Evolutionary conservation across 78 protist species (phyloP), one percentile per base, ranked within the genome.

Genomic region (Mantamonas sphyraenae): DNA sequence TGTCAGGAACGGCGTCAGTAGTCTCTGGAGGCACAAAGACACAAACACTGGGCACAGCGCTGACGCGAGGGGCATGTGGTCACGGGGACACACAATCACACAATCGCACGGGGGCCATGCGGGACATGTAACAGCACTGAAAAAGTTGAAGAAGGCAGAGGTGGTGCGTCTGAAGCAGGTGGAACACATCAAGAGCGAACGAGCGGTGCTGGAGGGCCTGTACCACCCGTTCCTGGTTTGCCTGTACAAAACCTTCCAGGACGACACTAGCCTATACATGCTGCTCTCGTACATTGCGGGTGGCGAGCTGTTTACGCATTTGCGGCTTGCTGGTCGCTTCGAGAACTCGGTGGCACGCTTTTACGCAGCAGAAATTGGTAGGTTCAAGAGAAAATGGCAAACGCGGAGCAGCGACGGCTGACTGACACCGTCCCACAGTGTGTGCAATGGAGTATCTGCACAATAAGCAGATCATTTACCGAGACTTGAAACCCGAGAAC

Each of bases 401-500:
- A n/a, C n/a, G n/a, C n/a, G n/a, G n/a, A n/a, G n/a, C n/a, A n/a
- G n/a, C n/a, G n/a, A n/a, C n/a, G n/a, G n/a, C n/a, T n/a, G n/a
- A 5, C 59, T 55, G 53, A 14, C 53, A 45, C 53, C 53, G 53
- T 45, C 53, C 26, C n/a, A n/a, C n/a, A 14, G 14, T 17, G 14
- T 17, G 53, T 40, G 95, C 90, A 14, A n/a, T 93, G 22, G 85
- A 81, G 72, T 72, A 79, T 61, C 35, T 93, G 30, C 95, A 89
- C 81, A 47, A 31, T 64, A 63, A 70, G 33, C 73, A 76, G 73
- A 85, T 93, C 64, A 77, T 88, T 12, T 88, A 93, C 66, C 73
- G 97, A 3, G 97, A 89, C 64, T 63, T 93, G 16, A 93, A 93
- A 60, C 95, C 97, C 19, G 97, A 93, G 81, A 90, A 90, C 74